Base-by-base conservation (phyloP, 257 asterid genomes). In the Plantago elongata region DNA sequence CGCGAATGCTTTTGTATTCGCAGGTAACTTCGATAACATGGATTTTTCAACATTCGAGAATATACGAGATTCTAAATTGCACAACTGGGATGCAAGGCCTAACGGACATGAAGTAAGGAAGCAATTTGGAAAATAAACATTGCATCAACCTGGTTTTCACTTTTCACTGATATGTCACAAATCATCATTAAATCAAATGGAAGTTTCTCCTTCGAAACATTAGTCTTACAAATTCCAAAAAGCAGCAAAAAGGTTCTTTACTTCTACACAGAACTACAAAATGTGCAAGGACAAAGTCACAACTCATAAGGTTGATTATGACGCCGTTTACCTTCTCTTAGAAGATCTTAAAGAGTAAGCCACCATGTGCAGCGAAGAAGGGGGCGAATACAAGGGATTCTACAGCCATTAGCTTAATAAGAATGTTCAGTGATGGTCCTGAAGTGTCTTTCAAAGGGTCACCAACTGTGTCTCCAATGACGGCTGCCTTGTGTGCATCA, bases 401-500 rank as follows among this genome's bases (percentile, higher is more conserved):
- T 0, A 81, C 87, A 11, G 87, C 87, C 87, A 81, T 81, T 9
- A 81, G 75, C 69, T 81, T 81, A 77, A 81, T 81, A 16, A 81
- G 75, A 61, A 81, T 81, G 77, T 81, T 81, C 62, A 81, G 29
- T 10, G 84, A 81, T 3, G 88, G 88, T 11, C 88, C 88, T 3
- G 88, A 81, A 14, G 88, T 81, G 58, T 81, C 84, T 72, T 81
- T 81, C n/a, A 81, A 70, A 6, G 88, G 88, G 40, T 81, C 88
- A 44, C 88, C 88, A 13, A 81, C 79, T 2, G 84, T 81, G 76
- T 81, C 88, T 0, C 88, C 88, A 46, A 81, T 81, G 15, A 81
- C 88, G 13, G 88, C 84, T 2, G 88, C 84, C 60, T 81, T 81
- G 72, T 81, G 87, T 45, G 87, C 69, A 38, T 81, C 87, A 5